These are phyloP conservation scores for Pilatotrama ljubarskyi DNA, from an alignment of 768 basidiomycete species.

Conservation along the genomic window DNA sequence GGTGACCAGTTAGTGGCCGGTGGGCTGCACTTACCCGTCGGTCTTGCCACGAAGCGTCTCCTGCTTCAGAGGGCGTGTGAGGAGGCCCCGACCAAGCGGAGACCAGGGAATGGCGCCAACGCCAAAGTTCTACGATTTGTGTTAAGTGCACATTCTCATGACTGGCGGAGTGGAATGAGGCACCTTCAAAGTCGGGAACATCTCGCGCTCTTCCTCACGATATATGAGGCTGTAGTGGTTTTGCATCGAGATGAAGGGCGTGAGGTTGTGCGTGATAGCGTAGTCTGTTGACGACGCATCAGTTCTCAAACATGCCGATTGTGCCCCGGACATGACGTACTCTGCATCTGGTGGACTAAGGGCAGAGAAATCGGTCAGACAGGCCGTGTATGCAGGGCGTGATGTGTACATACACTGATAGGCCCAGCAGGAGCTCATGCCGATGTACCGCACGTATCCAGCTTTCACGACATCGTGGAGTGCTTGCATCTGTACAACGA, in stretches of 20 bases:
- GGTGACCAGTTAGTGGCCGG: background rate
- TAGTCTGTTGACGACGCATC: slow-evolving; percentile 34
- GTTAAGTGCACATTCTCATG: background rate
- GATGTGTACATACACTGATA: slow-evolving; percentile 37
- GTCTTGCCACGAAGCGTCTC: slow-evolving; percentile 27
- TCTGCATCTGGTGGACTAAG: slow-evolving; percentile 38
- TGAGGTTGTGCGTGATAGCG: slow-evolving; percentile 41
- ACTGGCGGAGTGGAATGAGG: no score
- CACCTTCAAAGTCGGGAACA: slow-evolving; percentile 50
- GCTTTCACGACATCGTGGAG: slow-evolving; percentile 48
- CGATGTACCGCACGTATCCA: slow-evolving; percentile 45
- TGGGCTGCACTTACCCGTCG: slow-evolving; percentile 23
- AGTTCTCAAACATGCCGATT: background rate
- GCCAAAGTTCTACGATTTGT: slow-evolving; percentile 24
- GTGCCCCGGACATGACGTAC: no score
- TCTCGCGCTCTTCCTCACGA: slow-evolving; percentile 61
- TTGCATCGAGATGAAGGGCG: slow-evolving; percentile 65
- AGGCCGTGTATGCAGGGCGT: background rate
- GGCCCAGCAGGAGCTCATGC: slow-evolving; percentile 40
- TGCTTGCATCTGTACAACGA: slow-evolving; percentile 40
- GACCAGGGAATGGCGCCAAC: slow-evolving; percentile 40
- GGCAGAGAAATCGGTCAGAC: slow-evolving; percentile 11
- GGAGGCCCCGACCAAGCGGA: slow-evolving; percentile 36
- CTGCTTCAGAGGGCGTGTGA: slow-evolving; percentile 28
- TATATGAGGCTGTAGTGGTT: slow-evolving; percentile 58